phyloP scores from a whole-genome alignment of 495 filamentous ascomycete species.

The Xylaria castorea region DNA sequence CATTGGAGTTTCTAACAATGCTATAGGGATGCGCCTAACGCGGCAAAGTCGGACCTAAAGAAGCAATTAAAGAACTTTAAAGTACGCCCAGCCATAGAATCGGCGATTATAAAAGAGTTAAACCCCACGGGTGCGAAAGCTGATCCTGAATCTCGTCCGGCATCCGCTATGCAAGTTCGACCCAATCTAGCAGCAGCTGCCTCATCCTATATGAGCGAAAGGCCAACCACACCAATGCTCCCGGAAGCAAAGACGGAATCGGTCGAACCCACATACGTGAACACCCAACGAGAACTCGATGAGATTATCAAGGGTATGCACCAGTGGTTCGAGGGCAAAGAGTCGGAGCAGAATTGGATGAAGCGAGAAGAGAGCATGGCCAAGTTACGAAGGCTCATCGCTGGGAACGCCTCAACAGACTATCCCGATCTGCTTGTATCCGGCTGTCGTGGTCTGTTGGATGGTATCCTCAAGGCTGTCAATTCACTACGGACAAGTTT shows the following conservation, averaged over 20 bases:
- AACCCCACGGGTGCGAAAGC: slow-evolving; percentile 57
- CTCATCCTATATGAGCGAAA: slow-evolving; percentile 55
- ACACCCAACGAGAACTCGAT: slow-evolving; percentile 82
- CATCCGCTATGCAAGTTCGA: slow-evolving; percentile 51
- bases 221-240: slow-evolving; percentile 55
- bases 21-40: slow-evolving; percentile 72
- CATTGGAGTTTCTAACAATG: slow-evolving; percentile 29
- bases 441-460: slow-evolving; percentile 74
- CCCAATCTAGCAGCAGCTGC: slow-evolving; percentile 56
- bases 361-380: slow-evolving; percentile 78
- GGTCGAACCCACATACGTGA: slow-evolving; percentile 80
- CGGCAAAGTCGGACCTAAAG: slow-evolving; percentile 87
- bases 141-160: slow-evolving; percentile 52
- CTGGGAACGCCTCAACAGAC: slow-evolving; percentile 83
- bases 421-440: slow-evolving; percentile 72
- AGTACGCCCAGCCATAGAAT: slow-evolving; percentile 83
- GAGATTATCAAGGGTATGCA: slow-evolving; percentile 83
- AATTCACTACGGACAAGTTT: slow-evolving; percentile 89
- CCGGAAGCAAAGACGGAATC: slow-evolving; percentile 66
- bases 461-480: slow-evolving; percentile 88
- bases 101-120: slow-evolving; percentile 76
- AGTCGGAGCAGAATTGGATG: slow-evolving; percentile 90
- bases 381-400: slow-evolving; percentile 76
- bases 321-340: slow-evolving; percentile 82
- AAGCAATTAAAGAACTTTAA: slow-evolving; percentile 77